A percentile compares a stretch with the other conserved stretches of the same genome.
Conservation (phyloP, 139 green algal genomes). For the Penium margaritaceum region DNA sequence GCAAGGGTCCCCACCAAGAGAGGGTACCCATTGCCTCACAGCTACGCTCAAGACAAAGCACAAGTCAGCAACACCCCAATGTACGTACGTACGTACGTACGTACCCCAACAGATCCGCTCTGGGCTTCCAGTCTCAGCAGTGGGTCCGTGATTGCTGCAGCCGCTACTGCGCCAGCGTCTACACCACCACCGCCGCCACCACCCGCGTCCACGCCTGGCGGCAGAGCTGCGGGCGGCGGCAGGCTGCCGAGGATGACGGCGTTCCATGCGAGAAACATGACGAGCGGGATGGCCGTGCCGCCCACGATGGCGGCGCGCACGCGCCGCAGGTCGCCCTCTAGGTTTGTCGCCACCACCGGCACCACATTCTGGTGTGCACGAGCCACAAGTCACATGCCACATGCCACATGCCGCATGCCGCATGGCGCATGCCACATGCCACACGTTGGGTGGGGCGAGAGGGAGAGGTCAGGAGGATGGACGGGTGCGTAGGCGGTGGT, state of each 20-base stretch:
- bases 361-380: slow-evolving; percentile 58
- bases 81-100: no score
- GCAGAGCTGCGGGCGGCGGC: background rate
- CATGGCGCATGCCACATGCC: background rate
- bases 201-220: background rate
- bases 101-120: no score
- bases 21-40: no score
- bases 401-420: background rate
- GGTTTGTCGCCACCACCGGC: slow-evolving; percentile 50
- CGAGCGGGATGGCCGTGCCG: slow-evolving; percentile 57
- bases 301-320: slow-evolving; percentile 48
- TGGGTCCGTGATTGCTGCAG: no score
- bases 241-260: slow-evolving; percentile 63
- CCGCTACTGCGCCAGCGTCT: background rate
- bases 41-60: no score
- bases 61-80: no score
- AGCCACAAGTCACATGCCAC: no score
- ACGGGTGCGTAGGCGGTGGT: no score
- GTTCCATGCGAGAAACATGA: slow-evolving; percentile 78
- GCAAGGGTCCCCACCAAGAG: no score
- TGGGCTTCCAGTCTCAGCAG: no score
- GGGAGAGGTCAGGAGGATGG: background rate
- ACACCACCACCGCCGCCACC: background rate
- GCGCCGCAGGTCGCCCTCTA: slow-evolving; percentile 53
- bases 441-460: background rate